Conservation (phyloP, 106 monocot genomes). For the Dioscorea alata region DNA sequence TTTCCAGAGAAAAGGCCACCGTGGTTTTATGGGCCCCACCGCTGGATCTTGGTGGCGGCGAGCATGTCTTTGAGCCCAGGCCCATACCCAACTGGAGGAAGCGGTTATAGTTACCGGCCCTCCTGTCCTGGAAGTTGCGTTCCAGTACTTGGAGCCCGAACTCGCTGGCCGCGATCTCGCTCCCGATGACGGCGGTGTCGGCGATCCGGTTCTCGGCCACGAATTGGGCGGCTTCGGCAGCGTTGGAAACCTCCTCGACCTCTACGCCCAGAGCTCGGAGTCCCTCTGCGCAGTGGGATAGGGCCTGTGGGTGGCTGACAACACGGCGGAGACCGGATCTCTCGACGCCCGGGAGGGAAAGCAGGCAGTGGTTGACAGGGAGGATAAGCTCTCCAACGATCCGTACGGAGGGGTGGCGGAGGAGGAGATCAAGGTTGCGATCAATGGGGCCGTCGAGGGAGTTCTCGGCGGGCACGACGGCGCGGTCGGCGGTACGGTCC, state of each 20-base stretch:
- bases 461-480: constrained; percentile 67
- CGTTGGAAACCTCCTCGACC: constrained; percentile 47
- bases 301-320: constrained; percentile 64
- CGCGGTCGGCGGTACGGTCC: constrained; percentile 45
- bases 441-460: constrained; percentile 63
- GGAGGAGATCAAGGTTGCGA: constrained; percentile 62
- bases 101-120: constrained; percentile 40
- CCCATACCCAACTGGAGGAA: constrained; percentile 41
- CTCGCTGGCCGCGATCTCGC: constrained; percentile 54
- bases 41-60: too few relatives aligned
- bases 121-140: constrained; percentile 43
- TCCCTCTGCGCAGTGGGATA: constrained; percentile 37
- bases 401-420: constrained; percentile 43
- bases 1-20: constrained; percentile 58
- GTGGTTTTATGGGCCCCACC: constrained; percentile 36
- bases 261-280: constrained; percentile 29
- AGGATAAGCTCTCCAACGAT: constrained; percentile 59
- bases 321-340: constrained; percentile 31
- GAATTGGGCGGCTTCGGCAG: constrained; percentile 43
- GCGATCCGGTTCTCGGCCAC: constrained; percentile 37
- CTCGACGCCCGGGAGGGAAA: constrained; percentile 16
- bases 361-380: constrained; percentile 71
- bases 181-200: constrained; percentile 61
- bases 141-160: constrained; percentile 46
- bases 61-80: too few relatives aligned